phyloP scores from a whole-genome alignment of 2,329 filamentous ascomycete species.

The Exophiala mesophila region DNA sequence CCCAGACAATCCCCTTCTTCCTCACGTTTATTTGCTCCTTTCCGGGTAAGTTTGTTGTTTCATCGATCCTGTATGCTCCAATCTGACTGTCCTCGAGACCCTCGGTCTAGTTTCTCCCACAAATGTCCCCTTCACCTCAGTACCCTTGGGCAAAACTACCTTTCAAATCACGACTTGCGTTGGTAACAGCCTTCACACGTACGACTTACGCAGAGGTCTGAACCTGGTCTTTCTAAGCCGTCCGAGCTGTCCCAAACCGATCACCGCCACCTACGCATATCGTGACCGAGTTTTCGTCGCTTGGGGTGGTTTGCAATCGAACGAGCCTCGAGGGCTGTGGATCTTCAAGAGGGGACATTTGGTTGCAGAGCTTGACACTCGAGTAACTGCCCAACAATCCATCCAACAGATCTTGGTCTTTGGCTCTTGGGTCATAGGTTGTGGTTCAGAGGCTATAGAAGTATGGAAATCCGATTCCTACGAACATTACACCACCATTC shows the following conservation, averaged over 20 bases:
- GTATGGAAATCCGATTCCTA: slow-evolving; percentile 80
- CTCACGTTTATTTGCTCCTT: slow-evolving; percentile 79
- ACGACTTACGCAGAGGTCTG: slow-evolving; percentile 83
- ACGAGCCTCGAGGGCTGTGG: slow-evolving; percentile 68
- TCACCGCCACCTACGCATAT: slow-evolving; percentile 84
- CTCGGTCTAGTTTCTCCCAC: slow-evolving; percentile 91
- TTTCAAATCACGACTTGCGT: slow-evolving; percentile 97
- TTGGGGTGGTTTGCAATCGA: slow-evolving; percentile 63
- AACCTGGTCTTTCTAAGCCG: slow-evolving; percentile 90
- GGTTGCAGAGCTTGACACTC: slow-evolving; percentile 67
- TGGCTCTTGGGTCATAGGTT: slow-evolving; percentile 85
- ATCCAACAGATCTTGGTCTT: slow-evolving; percentile 76
- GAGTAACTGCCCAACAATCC: slow-evolving; percentile 56
- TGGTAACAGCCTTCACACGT: slow-evolving; percentile 85
- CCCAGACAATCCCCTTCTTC: slow-evolving; percentile 56
- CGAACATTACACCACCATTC: slow-evolving; percentile 85
- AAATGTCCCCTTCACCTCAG: slow-evolving; percentile 78
- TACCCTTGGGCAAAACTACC: slow-evolving; percentile 85
- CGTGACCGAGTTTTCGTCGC: slow-evolving; percentile 84
- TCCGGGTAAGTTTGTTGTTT: slow-evolving; percentile 59
- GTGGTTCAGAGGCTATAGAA: slow-evolving; percentile 69
- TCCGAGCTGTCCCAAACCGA: slow-evolving; percentile 77
- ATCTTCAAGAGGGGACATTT: slow-evolving; percentile 88
- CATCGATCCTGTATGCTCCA: slow-evolving; percentile 1
- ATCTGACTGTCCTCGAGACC: slow-evolving; percentile 53